phyloP scores from a whole-genome alignment of 495 filamentous ascomycete species.

The Acidomyces sp. region DNA sequence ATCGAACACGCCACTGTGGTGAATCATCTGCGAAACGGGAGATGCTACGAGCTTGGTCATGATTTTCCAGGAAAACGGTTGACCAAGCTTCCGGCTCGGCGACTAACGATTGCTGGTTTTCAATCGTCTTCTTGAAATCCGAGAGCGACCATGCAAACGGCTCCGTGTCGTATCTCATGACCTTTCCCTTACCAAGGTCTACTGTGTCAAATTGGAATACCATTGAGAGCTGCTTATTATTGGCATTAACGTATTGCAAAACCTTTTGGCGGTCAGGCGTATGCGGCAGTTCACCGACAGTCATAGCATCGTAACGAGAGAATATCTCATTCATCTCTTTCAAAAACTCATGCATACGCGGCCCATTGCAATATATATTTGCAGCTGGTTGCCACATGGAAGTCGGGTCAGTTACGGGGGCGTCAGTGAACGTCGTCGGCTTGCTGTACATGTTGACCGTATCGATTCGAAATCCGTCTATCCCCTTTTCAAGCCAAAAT shows the following conservation, averaged over 20 bases:
- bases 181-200: constrained; percentile 12
- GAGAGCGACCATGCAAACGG: constrained; percentile 4
- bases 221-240: constrained; percentile 23
- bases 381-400: constrained; percentile 15
- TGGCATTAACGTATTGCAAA: constrained; percentile 16
- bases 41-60: constrained; percentile 23
- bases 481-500: constrained; percentile 28
- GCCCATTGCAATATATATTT: constrained; percentile 24
- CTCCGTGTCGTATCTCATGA: constrained; percentile 4
- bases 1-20: constrained; percentile 17
- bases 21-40: constrained; percentile 22
- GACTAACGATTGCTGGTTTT: background rate
- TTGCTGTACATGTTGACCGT: constrained; percentile 28
- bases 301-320: constrained; percentile 10
- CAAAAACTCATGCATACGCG: constrained; percentile 27
- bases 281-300: constrained; percentile 23
- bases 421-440: constrained; percentile 22
- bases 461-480: constrained; percentile 30
- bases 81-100: constrained; percentile 1
- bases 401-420: constrained; percentile 21
- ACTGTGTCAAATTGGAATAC: constrained; percentile 29
- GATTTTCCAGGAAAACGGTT: constrained; percentile 13
- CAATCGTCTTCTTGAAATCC: constrained; percentile 6
- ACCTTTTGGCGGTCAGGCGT: constrained; percentile 20
- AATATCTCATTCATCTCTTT: constrained; percentile 24